Evolutionary conservation across 2,329 filamentous ascomycete species (phyloP).

Genomic region (Phialophora expanda): DNA sequence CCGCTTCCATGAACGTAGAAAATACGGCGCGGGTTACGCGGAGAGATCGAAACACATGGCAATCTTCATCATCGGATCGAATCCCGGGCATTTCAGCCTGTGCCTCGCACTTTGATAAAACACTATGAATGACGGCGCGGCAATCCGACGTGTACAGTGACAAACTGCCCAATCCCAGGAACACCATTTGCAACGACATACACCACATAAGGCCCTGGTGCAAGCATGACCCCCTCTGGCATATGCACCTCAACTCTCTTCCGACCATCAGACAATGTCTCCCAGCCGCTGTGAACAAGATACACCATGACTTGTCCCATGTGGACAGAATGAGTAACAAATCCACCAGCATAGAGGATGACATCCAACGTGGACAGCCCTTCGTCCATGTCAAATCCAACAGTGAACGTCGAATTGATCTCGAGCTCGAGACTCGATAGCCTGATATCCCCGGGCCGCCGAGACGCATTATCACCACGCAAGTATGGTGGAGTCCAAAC

Average conservation of each 20-base stretch:
- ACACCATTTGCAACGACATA: slow-evolving; percentile 64
- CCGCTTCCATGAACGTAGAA: background rate
- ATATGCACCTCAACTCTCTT: slow-evolving; percentile 57
- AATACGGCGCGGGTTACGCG: background rate
- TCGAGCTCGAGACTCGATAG: slow-evolving; percentile 54
- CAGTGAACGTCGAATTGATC: slow-evolving; percentile 55
- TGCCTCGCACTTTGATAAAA: background rate
- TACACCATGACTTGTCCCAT: slow-evolving; percentile 66
- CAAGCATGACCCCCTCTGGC: slow-evolving; percentile 59
- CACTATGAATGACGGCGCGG: background rate
- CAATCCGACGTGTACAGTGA: slow-evolving; percentile 41
- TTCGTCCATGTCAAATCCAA: slow-evolving; percentile 38
- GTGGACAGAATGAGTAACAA: slow-evolving; percentile 65
- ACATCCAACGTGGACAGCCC: slow-evolving; percentile 47
- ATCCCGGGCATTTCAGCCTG: background rate
- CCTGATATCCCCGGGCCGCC: slow-evolving; percentile 55
- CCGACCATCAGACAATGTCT: slow-evolving; percentile 49
- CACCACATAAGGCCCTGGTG: slow-evolving; percentile 65
- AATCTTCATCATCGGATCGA: background rate
- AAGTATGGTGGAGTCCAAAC: slow-evolving; percentile 67
- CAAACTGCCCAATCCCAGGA: slow-evolving; percentile 59
- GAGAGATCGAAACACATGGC: background rate
- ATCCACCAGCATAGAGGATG: slow-evolving; percentile 65
- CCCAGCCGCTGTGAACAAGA: slow-evolving; percentile 58
- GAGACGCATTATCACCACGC: slow-evolving; percentile 55